phyloP scores from a whole-genome alignment of 768 basidiomycete genomes.

The Lepiota venenata region DNA sequence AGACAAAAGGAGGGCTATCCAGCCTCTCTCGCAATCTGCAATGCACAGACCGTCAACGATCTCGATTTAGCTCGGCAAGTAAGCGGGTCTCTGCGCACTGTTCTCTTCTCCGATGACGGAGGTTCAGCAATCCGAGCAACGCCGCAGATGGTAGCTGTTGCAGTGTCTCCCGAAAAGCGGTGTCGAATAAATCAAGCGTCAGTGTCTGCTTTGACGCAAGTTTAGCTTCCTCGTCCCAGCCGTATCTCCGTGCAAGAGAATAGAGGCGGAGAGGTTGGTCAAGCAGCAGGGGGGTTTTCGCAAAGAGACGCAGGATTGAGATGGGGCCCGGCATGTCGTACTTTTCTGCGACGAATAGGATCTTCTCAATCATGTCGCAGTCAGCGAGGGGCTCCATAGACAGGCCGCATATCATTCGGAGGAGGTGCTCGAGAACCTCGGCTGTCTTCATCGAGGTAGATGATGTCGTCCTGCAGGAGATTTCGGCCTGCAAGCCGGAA shows the following conservation, averaged over 20 bases:
- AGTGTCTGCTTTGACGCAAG: constrained; percentile 54
- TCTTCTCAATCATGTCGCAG: constrained; percentile 50
- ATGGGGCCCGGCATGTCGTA: constrained; percentile 68
- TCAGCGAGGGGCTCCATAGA: constrained; percentile 44
- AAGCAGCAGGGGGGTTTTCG: constrained; percentile 48
- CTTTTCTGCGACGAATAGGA: constrained; percentile 65
- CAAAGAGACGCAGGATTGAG: constrained; percentile 56
- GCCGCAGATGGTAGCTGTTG: constrained; percentile 45
- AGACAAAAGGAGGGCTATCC: constrained; percentile 57
- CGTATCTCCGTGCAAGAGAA: constrained; percentile 51
- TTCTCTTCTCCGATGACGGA: constrained; percentile 53
- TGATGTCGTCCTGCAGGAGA: constrained; percentile 24
- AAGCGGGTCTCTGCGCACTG: constrained; percentile 21
- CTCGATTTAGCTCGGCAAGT: neutral
- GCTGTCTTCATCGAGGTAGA: constrained; percentile 59
- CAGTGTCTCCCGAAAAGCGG: constrained; percentile 41
- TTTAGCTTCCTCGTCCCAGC: constrained; percentile 55
- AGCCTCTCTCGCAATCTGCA: constrained; percentile 43
- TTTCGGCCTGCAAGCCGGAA: neutral
- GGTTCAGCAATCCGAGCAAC: constrained; percentile 50
- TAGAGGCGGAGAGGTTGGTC: constrained; percentile 52
- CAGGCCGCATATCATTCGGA: constrained; percentile 62
- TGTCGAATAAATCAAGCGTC: constrained; percentile 46
- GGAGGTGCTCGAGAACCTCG: constrained; percentile 48
- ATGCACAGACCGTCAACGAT: neutral